phyloP scores from a whole-genome alignment of 2,329 filamentous ascomycete species.

The Furcasterigmium sp. region DNA sequence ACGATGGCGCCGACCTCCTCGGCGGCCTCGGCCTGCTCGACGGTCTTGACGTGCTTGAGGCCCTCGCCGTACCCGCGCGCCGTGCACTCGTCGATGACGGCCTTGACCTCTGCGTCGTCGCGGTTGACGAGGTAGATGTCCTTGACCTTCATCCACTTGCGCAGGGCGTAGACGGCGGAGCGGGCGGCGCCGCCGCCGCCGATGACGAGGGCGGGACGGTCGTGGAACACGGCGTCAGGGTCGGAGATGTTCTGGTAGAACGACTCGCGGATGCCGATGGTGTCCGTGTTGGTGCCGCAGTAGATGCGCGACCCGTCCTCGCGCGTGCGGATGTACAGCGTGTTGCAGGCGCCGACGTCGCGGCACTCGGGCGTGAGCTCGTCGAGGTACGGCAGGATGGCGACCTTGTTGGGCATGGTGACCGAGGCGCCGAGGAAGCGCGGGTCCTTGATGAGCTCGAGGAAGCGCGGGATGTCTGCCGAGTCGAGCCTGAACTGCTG shows the following conservation, averaged over 20 bases:
- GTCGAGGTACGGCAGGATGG: conserved; percentile 69
- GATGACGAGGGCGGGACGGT: conserved; percentile 64
- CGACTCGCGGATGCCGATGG: conserved; percentile 69
- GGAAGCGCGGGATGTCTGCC: conserved; percentile 40
- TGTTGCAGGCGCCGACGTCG: conserved; percentile 75
- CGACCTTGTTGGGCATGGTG: conserved; percentile 81
- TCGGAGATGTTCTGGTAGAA: conserved; percentile 52
- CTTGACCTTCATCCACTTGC: conserved; percentile 62
- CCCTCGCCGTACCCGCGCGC: conserved; percentile 53
- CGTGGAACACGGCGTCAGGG: conserved; percentile 42
- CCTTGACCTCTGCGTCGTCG: conserved; percentile 60
- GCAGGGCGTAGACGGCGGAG: conserved; percentile 69
- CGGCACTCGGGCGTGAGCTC: conserved; percentile 67
- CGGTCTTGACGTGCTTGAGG: conserved; percentile 56
- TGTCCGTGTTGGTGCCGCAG: conserved; percentile 78
- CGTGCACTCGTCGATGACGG: conserved; percentile 60
- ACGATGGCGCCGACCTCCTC: conserved; percentile 63
- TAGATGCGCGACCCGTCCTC: conserved; percentile 43
- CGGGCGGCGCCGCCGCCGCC: conserved; percentile 77
- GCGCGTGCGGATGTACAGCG: conserved; percentile 58
- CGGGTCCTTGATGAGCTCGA: conserved; percentile 47
- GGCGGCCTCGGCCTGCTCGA: conserved; percentile 53
- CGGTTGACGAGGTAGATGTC: conserved; percentile 75
- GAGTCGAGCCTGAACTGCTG: conserved; percentile 49
- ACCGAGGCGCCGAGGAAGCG: conserved; percentile 56